phyloP scores from a whole-genome alignment of 441 rosid species.

The Syzygium syzygioides region DNA sequence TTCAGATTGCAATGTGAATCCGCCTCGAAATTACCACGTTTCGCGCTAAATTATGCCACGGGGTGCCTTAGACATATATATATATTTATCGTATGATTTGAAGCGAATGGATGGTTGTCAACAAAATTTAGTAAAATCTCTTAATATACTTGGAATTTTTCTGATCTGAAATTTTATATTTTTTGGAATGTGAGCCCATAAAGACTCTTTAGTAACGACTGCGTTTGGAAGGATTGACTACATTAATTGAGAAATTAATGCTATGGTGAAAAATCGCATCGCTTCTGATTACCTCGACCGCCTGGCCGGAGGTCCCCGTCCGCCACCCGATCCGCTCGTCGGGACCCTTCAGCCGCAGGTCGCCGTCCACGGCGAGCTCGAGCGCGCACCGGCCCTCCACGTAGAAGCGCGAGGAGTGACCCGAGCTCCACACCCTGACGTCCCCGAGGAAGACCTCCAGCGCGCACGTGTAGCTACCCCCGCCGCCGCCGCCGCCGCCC shows the following conservation, averaged over 20 bases:
- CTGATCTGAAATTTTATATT: background rate
- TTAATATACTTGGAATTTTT: background rate
- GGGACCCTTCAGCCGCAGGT: slow-evolving; percentile 56
- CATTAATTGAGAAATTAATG: background rate
- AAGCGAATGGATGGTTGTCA: background rate
- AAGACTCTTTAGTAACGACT: background rate
- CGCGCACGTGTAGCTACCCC: slow-evolving; percentile 44
- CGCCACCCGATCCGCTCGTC: slow-evolving; percentile 57
- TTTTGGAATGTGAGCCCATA: background rate
- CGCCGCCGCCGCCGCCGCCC: slow-evolving; percentile 14
- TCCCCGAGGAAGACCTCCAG: slow-evolving; percentile 71
- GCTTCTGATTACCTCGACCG: slow-evolving; percentile 57
- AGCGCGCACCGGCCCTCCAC: slow-evolving; percentile 47
- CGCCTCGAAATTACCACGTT: rapidly evolving
- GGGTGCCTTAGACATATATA: background rate
- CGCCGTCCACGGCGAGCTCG: slow-evolving; percentile 60
- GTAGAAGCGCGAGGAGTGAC: slow-evolving; percentile 62
- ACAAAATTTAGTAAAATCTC: background rate
- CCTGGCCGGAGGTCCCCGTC: slow-evolving; percentile 80
- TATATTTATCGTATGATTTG: background rate
- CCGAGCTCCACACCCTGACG: slow-evolving; percentile 88
- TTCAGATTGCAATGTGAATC: background rate
- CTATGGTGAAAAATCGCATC: background rate
- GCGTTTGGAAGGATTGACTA: background rate
- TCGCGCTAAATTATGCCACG: background rate